Base-by-base conservation (phyloP, 2,329 filamentous ascomycete genomes). In the Aspergillus pseudotamarii region DNA sequence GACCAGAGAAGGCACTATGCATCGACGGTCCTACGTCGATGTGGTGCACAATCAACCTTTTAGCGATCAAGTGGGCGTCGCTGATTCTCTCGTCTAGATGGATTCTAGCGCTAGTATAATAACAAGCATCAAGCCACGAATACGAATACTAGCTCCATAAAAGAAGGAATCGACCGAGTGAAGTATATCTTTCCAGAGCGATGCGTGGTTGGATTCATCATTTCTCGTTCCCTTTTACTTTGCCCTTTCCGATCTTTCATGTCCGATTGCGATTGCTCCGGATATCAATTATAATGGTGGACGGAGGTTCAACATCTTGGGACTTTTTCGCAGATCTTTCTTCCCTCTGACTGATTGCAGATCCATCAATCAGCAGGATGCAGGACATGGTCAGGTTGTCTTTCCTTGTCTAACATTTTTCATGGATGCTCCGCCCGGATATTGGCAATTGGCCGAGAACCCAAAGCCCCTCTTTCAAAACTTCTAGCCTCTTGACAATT, bases 311-410 rank as follows among this genome's bases (percentile, higher is more conserved):
- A 21, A 26, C 3, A 28, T 50, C 23, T 26, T 10, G 21, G 46
- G 16, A 19, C 6, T 11, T 23, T 8, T 46, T 50, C 26, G 46
- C 46, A 28, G 46, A 54, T 36, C 51, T 34, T 30, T 23, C 51
- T 36, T 28, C 51, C 30, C 51, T 38, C 50, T 28, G 16, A 41
- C 19, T 38, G 32, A 55, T 38, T 26, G 51, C n/a, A 55, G 51
- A 55, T 55, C 51, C n/a, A 55, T 36, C 51, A 55, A 55, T 36
- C 51, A 55, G 51, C 32, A 55, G n/a, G 51, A 23, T 38, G 51
- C 51, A 55, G 30, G 12, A 55, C n/a, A 41, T 55, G 51, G 34
- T 12, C 51, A 55, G 30, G 21, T 55, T 26, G 26, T 26, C 26
- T 34, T 54, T 32, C n/a, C 41, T n/a, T 55, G 34, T 55, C 51